A percentile compares a stretch with the other conserved stretches of the same genome.
Evolutionary conservation across 2,329 filamentous ascomycete species (phyloP).

Genomic region (Laburnicola sp.): DNA sequence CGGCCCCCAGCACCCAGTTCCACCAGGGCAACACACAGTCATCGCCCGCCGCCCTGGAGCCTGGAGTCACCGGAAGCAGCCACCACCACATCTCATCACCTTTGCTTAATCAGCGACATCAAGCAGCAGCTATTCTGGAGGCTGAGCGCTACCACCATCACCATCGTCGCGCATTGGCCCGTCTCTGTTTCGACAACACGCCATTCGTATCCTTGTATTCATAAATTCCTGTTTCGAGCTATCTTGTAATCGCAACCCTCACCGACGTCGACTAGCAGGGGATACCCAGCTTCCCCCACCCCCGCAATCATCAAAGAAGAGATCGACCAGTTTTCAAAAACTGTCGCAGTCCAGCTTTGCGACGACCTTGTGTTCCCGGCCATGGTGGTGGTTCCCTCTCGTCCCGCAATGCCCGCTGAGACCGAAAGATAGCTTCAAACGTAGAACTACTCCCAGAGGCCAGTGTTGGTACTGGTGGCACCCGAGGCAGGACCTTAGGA

Average conservation of each 20-base stretch:
- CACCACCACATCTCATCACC: neutral
- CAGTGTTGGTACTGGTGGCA: conserved; percentile 13
- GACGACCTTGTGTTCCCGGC: conserved; percentile 7
- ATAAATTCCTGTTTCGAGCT: conserved; percentile 2
- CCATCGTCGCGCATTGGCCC: conserved; percentile 1
- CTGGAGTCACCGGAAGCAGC: conserved; percentile 3
- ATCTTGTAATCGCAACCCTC: neutral
- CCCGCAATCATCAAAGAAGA: conserved; percentile 1
- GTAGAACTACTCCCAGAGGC: neutral
- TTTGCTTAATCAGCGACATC: too few relatives aligned
- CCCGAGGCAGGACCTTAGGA: conserved; percentile 11
- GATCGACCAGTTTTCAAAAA: conserved; percentile 11
- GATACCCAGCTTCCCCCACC: neutral
- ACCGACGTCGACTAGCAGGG: neutral
- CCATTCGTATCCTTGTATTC: neutral
- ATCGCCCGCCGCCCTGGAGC: neutral
- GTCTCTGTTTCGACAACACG: neutral
- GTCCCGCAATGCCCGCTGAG: conserved; percentile 1
- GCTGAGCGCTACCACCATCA: too few relatives aligned
- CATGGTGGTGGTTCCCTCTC: conserved; percentile 4
- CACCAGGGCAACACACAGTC: conserved; percentile 6
- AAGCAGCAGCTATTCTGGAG: too few relatives aligned
- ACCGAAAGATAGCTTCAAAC: conserved; percentile 2
- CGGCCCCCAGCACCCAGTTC: too few relatives aligned
- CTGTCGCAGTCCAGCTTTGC: conserved; percentile 6